Conservation (phyloP, 306 rosid species). For the Cicer yamashitae region DNA sequence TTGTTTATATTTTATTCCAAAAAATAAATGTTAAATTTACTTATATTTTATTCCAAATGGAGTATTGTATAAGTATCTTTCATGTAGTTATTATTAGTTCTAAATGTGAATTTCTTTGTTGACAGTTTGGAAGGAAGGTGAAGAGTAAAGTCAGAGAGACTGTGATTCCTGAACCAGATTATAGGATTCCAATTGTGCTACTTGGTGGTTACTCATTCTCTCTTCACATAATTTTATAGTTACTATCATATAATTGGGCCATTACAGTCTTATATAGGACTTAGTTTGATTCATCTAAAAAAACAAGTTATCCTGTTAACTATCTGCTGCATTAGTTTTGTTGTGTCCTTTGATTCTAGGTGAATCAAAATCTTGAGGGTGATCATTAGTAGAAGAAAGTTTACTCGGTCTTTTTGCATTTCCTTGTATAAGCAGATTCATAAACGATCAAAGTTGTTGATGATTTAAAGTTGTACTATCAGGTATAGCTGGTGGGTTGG, state of each 20-base stretch:
- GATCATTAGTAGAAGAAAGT: neutral
- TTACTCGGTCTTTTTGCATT: neutral
- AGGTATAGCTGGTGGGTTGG: slow-evolving; percentile 87
- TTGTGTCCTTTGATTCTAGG: slow-evolving; percentile 16
- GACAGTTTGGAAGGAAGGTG: slow-evolving; percentile 74
- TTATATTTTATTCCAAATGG: too few relatives aligned
- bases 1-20: too few relatives aligned
- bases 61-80: slow-evolving; percentile 30
- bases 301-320: neutral
- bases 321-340: slow-evolving; percentile 32
- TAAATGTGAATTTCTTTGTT: slow-evolving; percentile 43
- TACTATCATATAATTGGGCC: slow-evolving; percentile 1
- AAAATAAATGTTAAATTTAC: too few relatives aligned
- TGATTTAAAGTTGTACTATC: slow-evolving; percentile 44
- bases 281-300: slow-evolving; percentile 27
- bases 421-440: slow-evolving; percentile 23
- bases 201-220: slow-evolving; percentile 65
- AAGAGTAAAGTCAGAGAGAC: slow-evolving; percentile 57
- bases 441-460: neutral
- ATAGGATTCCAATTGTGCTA: slow-evolving; percentile 84
- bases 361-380: slow-evolving; percentile 22
- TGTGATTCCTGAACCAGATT: slow-evolving; percentile 91
- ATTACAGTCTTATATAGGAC: neutral
- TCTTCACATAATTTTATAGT: slow-evolving; percentile 14
- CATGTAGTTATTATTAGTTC: slow-evolving; percentile 16